Evolutionary conservation across 179 eudicot species (phyloP).

Genomic region (Drosera spatulata): DNA sequence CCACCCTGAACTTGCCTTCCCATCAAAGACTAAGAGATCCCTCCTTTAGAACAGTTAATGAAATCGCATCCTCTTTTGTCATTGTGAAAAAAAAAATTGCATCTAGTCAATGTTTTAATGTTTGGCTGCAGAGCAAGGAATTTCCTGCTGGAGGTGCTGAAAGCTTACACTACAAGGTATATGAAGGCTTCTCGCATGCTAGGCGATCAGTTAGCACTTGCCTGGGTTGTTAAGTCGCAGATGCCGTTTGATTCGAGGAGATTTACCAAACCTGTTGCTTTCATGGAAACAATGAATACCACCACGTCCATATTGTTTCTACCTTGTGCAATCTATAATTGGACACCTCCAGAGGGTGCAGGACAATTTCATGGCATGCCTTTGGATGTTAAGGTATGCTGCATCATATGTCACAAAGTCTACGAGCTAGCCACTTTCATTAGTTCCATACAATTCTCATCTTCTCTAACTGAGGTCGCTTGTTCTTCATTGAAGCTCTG

Average conservation of each 20-base stretch:
- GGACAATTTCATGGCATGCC: conserved; percentile 99
- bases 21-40: too few species aligned
- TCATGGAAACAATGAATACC: conserved; percentile 43
- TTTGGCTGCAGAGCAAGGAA: conserved; percentile 49
- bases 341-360: conserved; percentile 99
- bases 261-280: conserved; percentile 50
- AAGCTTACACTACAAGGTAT: conserved; percentile 57
- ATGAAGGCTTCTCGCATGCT: conserved; percentile 93
- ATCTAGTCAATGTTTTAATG: not conserved
- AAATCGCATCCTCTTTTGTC: too few species aligned
- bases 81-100: too few species aligned
- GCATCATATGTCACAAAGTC: not conserved
- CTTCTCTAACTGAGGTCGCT: not conserved
- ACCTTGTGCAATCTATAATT: conserved; percentile 76
- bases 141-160: conserved; percentile 61
- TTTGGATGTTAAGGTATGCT: conserved; percentile 78
- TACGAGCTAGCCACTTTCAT: not conserved
- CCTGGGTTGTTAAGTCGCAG: conserved; percentile 79
- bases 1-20: too few species aligned
- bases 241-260: conserved; percentile 48
- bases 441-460: not conserved
- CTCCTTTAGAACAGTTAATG: too few species aligned
- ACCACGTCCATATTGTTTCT: conserved; percentile 63
- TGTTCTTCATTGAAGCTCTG: not conserved
- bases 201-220: conserved; percentile 91